Evolutionary conservation across 169 alveolate species (phyloP).

Genomic region (Eimeria falciformis): DNA sequence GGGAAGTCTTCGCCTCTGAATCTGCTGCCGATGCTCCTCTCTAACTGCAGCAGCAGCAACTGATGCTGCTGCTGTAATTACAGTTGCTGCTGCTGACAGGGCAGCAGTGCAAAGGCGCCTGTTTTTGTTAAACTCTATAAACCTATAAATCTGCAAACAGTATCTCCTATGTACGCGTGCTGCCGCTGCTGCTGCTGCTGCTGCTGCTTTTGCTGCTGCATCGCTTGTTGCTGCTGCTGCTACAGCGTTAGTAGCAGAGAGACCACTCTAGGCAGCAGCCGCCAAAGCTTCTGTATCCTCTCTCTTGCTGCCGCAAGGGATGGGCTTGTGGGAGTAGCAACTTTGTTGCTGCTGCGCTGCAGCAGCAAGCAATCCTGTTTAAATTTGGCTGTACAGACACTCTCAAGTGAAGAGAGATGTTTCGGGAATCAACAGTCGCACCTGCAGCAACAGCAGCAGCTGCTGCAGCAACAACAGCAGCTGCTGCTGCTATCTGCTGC

Average conservation of each 20-base stretch:
- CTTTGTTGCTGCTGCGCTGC: background rate
- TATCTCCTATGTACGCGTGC: background rate
- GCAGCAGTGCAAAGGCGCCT: too few species aligned
- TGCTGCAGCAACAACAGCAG: background rate
- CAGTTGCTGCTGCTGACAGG: too few species aligned
- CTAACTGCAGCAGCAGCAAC: background rate
- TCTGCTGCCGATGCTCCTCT: background rate
- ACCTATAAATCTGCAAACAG: too few species aligned
- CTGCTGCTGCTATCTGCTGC: background rate
- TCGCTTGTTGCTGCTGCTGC: background rate
- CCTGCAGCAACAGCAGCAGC: background rate
- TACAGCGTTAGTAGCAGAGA: background rate
- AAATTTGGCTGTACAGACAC: too few species aligned
- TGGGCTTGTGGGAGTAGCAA: background rate
- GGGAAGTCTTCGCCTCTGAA: background rate
- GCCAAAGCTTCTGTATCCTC: too few species aligned
- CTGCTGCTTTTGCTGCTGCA: background rate
- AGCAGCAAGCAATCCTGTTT: background rate
- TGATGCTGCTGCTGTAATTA: too few species aligned
- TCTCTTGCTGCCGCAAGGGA: background rate
- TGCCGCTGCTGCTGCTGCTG: conserved; percentile 1
- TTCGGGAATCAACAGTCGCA: too few species aligned
- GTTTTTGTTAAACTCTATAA: too few species aligned
- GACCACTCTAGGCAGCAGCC: too few species aligned
- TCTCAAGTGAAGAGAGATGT: too few species aligned